Conservation (phyloP, 306 rosid genomes). For the Gastrolobium villosum region DNA sequence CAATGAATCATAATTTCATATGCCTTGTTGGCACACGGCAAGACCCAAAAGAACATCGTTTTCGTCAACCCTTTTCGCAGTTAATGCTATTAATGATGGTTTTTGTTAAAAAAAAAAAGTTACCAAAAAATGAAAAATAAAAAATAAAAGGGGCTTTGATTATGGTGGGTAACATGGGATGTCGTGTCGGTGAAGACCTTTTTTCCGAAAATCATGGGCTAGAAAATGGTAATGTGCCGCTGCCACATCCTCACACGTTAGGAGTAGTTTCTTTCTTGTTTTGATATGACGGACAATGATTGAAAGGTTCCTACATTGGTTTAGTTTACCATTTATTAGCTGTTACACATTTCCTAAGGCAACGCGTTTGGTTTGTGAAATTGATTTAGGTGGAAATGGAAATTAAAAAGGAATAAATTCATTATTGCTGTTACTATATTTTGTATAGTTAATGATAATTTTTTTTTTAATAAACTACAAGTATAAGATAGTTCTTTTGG, state of each 20-base stretch:
- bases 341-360: background rate
- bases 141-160: constrained; percentile 1
- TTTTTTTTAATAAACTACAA: no score
- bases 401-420: background rate
- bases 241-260: background rate
- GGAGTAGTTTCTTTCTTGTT: background rate
- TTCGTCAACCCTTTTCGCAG: constrained; percentile 49
- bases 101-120: no score
- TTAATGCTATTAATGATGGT: constrained; percentile 21
- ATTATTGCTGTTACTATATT: background rate
- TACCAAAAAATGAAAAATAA: background rate
- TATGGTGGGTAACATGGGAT: constrained; percentile 39
- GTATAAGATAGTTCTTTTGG: no score
- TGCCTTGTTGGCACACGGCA: constrained; percentile 33
- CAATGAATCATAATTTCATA: constrained; percentile 5
- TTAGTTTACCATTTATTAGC: background rate
- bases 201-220: constrained; percentile 39
- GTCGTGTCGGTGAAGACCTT: constrained; percentile 50
- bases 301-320: constrained; percentile 13
- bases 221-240: constrained; percentile 20
- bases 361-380: background rate
- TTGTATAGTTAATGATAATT: constrained; percentile 8
- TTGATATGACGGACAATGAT: background rate
- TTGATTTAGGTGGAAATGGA: constrained; percentile 24
- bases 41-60: constrained; percentile 29